These are phyloP conservation scores for Umbelopsis vinacea DNA, from an alignment of 192 early-diverging fungal genomes.

Conservation along the genomic window DNA sequence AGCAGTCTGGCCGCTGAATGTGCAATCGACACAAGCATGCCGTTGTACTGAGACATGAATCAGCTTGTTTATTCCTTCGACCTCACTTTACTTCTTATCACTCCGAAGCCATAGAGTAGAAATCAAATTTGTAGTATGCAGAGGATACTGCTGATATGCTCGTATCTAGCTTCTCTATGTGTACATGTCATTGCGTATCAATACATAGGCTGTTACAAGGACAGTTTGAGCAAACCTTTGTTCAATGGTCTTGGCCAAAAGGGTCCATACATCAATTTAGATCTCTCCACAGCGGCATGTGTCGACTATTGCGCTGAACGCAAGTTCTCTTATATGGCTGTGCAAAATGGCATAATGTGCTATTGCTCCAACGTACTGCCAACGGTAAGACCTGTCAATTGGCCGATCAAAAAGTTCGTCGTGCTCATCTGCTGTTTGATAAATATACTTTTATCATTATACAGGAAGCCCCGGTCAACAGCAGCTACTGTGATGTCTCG, in stretches of 20 bases:
- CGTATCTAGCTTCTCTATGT: not conserved
- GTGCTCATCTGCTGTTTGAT: not conserved
- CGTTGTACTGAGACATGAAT: not conserved
- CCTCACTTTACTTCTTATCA: no score
- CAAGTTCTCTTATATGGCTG: conserved; percentile 1
- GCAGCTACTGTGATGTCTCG: not conserved
- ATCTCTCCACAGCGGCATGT: not conserved
- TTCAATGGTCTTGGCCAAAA: conserved; percentile 10
- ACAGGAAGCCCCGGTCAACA: not conserved
- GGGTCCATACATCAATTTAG: not conserved
- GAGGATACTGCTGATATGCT: not conserved
- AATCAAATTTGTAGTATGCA: not conserved
- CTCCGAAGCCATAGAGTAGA: no score
- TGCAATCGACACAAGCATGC: not conserved
- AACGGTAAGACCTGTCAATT: not conserved
- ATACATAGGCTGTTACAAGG: not conserved
- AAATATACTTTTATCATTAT: not conserved
- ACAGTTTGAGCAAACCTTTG: conserved; percentile 1
- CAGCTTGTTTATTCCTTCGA: not conserved
- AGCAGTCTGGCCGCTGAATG: not conserved
- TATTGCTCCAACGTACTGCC: conserved; percentile 2
- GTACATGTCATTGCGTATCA: not conserved
- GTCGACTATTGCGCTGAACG: not conserved
- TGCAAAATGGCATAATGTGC: not conserved
- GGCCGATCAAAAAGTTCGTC: not conserved